These are phyloP conservation scores for Phytophthora idaei DNA, from an alignment of 352 stramenopile species.

Conservation along the genomic window DNA sequence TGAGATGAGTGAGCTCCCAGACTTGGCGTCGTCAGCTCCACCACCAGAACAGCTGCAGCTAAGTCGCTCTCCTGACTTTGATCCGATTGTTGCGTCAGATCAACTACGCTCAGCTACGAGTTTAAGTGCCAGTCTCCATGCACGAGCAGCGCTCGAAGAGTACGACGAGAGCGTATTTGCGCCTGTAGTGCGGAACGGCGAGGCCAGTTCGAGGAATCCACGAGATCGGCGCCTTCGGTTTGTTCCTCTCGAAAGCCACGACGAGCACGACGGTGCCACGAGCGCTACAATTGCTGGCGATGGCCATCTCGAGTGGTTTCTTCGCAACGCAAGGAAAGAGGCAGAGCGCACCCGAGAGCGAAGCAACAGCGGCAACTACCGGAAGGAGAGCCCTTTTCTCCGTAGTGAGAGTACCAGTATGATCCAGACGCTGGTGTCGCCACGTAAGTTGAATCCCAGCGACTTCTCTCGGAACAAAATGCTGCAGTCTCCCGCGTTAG, in stretches of 20 bases:
- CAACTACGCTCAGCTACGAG: constrained; percentile 31
- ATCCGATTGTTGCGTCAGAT: constrained; percentile 28
- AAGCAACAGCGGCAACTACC: constrained; percentile 32
- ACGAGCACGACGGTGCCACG: constrained; percentile 25
- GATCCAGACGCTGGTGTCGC: constrained; percentile 47
- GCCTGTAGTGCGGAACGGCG: constrained; percentile 8
- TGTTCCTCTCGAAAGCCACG: constrained; percentile 24
- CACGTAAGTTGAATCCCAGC: constrained; percentile 33
- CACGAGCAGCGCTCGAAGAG: constrained; percentile 51
- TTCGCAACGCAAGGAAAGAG: constrained; percentile 33
- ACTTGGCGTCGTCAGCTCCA: constrained; percentile 22
- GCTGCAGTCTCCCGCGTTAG: neutral
- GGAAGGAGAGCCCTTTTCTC: constrained; percentile 24
- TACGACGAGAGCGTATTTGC: constrained; percentile 76
- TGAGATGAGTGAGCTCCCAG: constrained; percentile 29
- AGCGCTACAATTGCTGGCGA: constrained; percentile 38
- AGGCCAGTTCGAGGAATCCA: constrained; percentile 5
- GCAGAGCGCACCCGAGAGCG: constrained; percentile 20
- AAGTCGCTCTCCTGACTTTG: constrained; percentile 57
- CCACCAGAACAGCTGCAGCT: constrained; percentile 45
- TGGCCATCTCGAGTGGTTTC: constrained; percentile 36
- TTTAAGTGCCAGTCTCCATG: constrained; percentile 44
- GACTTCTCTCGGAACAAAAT: constrained; percentile 14
- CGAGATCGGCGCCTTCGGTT: constrained; percentile 28
- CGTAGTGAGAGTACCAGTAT: constrained; percentile 39